phyloP scores from a whole-genome alignment of 2,329 filamentous ascomycete genomes.

The Penicillium sp. region DNA sequence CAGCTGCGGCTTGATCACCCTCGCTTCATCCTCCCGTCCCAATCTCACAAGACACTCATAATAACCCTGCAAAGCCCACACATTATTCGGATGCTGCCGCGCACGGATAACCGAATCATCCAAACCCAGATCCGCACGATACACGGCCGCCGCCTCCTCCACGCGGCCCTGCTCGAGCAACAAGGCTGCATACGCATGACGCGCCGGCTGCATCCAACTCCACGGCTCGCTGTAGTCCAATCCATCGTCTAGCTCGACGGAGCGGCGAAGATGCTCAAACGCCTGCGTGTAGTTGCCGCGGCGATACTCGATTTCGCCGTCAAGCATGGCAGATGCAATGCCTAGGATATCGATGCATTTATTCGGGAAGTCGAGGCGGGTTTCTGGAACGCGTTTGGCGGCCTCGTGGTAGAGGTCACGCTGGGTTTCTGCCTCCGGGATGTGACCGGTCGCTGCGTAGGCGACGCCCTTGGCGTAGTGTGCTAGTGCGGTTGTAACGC shows the following conservation, averaged over 20 bases:
- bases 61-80: slow-evolving; percentile 74
- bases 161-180: slow-evolving; percentile 66
- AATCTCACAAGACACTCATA: slow-evolving; percentile 67
- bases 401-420: slow-evolving; percentile 56
- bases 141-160: slow-evolving; percentile 59
- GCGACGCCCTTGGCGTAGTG: slow-evolving; percentile 72
- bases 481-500: slow-evolving; percentile 67
- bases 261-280: slow-evolving; percentile 60
- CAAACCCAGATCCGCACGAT: slow-evolving; percentile 63
- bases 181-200: slow-evolving; percentile 71
- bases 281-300: slow-evolving; percentile 59
- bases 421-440: slow-evolving; percentile 58
- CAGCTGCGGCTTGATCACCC: slow-evolving; percentile 53
- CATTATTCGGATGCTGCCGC: slow-evolving; percentile 69
- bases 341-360: slow-evolving; percentile 63
- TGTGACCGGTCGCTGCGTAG: slow-evolving; percentile 58
- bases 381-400: slow-evolving; percentile 54
- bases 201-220: slow-evolving; percentile 76
- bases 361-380: slow-evolving; percentile 70
- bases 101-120: slow-evolving; percentile 64
- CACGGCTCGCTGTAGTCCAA: slow-evolving; percentile 74
- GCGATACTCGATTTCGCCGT: slow-evolving; percentile 74
- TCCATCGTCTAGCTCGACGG: slow-evolving; percentile 62
- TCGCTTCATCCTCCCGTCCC: slow-evolving; percentile 52
- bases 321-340: slow-evolving; percentile 66